Conservation (phyloP, 768 basidiomycete species). For the Russula sp. region DNA sequence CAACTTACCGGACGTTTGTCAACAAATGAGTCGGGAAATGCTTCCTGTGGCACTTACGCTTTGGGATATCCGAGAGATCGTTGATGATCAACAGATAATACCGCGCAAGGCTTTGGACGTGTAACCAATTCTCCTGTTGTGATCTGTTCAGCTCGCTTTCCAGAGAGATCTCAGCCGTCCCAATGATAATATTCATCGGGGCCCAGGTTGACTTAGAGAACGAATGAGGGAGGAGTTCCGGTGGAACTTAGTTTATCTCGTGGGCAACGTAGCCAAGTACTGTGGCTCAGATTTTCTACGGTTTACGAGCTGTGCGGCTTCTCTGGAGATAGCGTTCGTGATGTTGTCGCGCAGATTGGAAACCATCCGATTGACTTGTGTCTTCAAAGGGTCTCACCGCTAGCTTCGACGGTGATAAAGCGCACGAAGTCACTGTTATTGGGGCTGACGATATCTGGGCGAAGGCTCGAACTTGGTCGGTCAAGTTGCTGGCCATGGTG, state of each 20-base stretch:
- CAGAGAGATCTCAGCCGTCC: constrained; percentile 95
- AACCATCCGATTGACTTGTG: constrained; percentile 98
- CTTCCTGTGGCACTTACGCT: constrained; percentile 54
- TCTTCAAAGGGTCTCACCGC: constrained; percentile 98
- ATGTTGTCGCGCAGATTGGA: constrained; percentile 95
- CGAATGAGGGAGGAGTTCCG: neutral
- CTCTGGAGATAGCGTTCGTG: constrained; percentile 95
- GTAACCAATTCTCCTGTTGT: constrained; percentile 90
- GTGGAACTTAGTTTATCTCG: constrained; percentile 68
- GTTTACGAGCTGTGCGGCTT: constrained; percentile 96
- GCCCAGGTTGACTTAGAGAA: constrained; percentile 52
- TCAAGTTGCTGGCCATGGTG: constrained; percentile 94
- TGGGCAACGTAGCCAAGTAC: constrained; percentile 99
- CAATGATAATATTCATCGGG: constrained; percentile 99
- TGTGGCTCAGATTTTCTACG: constrained; percentile 95
- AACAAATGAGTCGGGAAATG: too few species aligned
- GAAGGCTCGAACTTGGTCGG: constrained; percentile 94
- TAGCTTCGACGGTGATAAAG: constrained; percentile 98
- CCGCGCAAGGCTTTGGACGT: constrained; percentile 92
- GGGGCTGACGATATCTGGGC: constrained; percentile 98
- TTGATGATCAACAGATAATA: constrained; percentile 95
- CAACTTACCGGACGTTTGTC: constrained; percentile 53
- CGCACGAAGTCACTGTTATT: constrained; percentile 97
- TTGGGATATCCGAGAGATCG: constrained; percentile 98
- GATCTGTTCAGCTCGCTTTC: constrained; percentile 93